A percentile compares a stretch with the other conserved stretches of the same genome.
These are phyloP conservation scores for Podaxis sp. DNA, from an alignment of 768 basidiomycete species.

Conservation along the genomic window DNA sequence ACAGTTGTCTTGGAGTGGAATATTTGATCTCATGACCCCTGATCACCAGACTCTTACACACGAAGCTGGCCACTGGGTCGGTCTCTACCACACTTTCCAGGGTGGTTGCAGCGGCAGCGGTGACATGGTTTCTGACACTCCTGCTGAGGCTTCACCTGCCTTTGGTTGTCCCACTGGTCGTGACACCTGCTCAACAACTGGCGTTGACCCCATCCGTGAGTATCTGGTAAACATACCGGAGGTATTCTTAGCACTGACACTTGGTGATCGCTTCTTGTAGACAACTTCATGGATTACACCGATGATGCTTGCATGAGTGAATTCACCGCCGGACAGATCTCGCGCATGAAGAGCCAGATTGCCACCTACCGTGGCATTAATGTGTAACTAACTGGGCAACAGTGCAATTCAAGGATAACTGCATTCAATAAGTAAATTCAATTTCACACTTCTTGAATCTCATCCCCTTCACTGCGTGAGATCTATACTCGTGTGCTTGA, in stretches of 20 bases:
- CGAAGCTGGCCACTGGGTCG: slow-evolving; percentile 61
- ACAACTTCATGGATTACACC: slow-evolving; percentile 58
- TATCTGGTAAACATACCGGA: background rate
- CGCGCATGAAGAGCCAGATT: slow-evolving; percentile 41
- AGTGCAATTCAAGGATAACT: background rate
- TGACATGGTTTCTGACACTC: slow-evolving; percentile 46
- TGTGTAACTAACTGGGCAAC: slow-evolving; percentile 17
- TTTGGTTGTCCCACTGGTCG: slow-evolving; percentile 40
- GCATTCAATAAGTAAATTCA: background rate
- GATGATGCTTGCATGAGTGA: slow-evolving; percentile 49
- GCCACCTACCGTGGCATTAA: slow-evolving; percentile 43
- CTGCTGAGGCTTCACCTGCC: slow-evolving; percentile 43
- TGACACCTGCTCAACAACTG: slow-evolving; percentile 36
- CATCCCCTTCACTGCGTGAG: background rate
- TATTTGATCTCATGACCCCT: background rate
- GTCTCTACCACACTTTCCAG: slow-evolving; percentile 60
- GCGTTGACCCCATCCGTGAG: slow-evolving; percentile 46
- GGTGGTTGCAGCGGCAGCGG: slow-evolving; percentile 42
- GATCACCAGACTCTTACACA: slow-evolving; percentile 44
- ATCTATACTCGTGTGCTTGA: no score
- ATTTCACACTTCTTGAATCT: background rate
- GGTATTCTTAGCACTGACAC: background rate
- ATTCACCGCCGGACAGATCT: slow-evolving; percentile 46
- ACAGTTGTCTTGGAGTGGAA: background rate
- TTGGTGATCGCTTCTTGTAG: slow-evolving; percentile 19